A percentile compares a stretch with the other conserved stretches of the same genome.
Evolutionary conservation across 257 asterid genomes (phyloP).

Genomic region (Schizonepeta tenuifolia): DNA sequence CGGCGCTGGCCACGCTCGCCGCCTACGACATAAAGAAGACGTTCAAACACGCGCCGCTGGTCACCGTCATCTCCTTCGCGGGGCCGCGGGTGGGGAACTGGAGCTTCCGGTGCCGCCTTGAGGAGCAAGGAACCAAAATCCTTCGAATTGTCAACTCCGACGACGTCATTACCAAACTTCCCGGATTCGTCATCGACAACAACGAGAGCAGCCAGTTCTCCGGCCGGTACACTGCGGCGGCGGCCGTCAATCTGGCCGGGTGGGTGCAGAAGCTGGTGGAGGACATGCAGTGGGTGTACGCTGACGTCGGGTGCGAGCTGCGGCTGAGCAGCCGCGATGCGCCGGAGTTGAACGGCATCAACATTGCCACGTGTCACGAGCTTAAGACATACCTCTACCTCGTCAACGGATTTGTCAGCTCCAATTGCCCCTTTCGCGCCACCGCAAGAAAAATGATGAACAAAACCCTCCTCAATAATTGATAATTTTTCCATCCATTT

Average conservation of each 20-base stretch:
- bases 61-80: slow-evolving; percentile 87
- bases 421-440: slow-evolving; percentile 78
- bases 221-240: slow-evolving; percentile 24
- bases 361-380: slow-evolving; percentile 79
- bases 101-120: slow-evolving; percentile 66
- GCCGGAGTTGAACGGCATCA: slow-evolving; percentile 45
- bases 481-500: neutral
- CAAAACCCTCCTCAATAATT: slow-evolving; percentile 4
- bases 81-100: slow-evolving; percentile 93
- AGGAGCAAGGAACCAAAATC: slow-evolving; percentile 70
- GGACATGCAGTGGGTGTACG: slow-evolving; percentile 80
- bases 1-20: slow-evolving; percentile 86
- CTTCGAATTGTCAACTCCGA: slow-evolving; percentile 88
- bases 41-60: slow-evolving; percentile 52
- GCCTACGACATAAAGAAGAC: slow-evolving; percentile 75
- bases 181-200: slow-evolving; percentile 73
- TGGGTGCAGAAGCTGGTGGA: slow-evolving; percentile 68
- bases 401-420: slow-evolving; percentile 72
- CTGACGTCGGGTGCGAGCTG: slow-evolving; percentile 93
- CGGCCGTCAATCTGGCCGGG: too few relatives aligned
- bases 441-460: slow-evolving; percentile 62
- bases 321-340: slow-evolving; percentile 85
- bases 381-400: slow-evolving; percentile 81
- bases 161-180: slow-evolving; percentile 76
- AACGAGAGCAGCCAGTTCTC: slow-evolving; percentile 14